Evolutionary conservation across 495 filamentous ascomycete genomes (phyloP).

Genomic region (Xanthoparmelia taractica): DNA sequence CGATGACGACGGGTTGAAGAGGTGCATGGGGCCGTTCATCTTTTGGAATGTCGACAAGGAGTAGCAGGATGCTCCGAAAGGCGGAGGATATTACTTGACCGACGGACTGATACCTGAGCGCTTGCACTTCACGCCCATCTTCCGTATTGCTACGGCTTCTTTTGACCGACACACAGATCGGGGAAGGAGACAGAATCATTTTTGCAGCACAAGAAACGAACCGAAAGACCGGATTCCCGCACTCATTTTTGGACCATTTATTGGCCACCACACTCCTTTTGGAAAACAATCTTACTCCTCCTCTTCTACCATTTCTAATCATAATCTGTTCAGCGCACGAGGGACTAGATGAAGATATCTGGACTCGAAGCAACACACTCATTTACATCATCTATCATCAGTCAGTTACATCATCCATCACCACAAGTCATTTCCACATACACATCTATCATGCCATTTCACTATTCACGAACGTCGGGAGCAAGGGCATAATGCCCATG

Average conservation of each 20-base stretch:
- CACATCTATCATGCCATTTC: background rate
- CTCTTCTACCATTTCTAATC: background rate
- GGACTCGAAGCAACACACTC: background rate
- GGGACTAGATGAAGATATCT: background rate
- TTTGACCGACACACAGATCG: background rate
- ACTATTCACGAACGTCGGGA: too few relatives aligned
- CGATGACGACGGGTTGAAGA: constrained; percentile 20
- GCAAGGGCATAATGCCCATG: background rate
- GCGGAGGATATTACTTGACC: background rate
- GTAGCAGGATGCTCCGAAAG: background rate
- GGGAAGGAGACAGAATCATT: background rate
- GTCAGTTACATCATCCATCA: constrained; percentile 3
- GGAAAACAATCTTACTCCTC: background rate
- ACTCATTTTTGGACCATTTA: background rate
- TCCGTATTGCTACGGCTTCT: background rate
- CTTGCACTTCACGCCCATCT: background rate
- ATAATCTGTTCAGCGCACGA: background rate
- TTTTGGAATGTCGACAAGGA: constrained; percentile 43
- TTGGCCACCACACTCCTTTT: constrained; percentile 1
- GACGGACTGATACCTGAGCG: background rate
- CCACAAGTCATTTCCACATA: constrained; percentile 5
- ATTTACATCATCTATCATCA: constrained; percentile 6
- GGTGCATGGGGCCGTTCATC: constrained; percentile 44
- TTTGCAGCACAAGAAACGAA: background rate
- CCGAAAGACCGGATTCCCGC: too few relatives aligned